A percentile compares a stretch with the other conserved stretches of the same genome.
Conservation (phyloP, 73 alveolate species). For the Paraurostyla sp. region DNA sequence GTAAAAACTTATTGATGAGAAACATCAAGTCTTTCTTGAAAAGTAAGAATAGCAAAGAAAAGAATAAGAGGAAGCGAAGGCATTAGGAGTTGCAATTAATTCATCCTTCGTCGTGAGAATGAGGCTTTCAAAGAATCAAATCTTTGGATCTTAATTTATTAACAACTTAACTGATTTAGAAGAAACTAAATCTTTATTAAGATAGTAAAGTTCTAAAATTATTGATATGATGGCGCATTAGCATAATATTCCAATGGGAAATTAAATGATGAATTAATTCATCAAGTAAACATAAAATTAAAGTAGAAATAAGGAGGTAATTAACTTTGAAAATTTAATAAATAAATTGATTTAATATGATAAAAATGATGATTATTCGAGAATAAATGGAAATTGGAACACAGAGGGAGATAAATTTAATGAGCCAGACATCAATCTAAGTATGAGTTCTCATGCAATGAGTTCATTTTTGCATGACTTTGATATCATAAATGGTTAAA, state of each 20-base stretch:
- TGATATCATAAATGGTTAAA: slow-evolving; percentile 12
- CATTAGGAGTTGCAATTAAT: slow-evolving; percentile 43
- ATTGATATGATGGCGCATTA: background rate
- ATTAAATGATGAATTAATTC: slow-evolving; percentile 27
- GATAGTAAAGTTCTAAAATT: slow-evolving; percentile 6
- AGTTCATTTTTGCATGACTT: slow-evolving; percentile 58
- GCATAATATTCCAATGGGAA: slow-evolving; percentile 7
- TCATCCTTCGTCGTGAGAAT: slow-evolving; percentile 27
- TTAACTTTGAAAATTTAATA: slow-evolving; percentile 19
- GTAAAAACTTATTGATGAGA: slow-evolving; percentile 82
- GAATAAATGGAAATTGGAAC: slow-evolving; percentile 15
- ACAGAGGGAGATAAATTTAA: background rate
- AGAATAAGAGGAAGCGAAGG: slow-evolving; percentile 48
- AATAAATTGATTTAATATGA: slow-evolving; percentile 14
- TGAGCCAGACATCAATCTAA: slow-evolving; percentile 2
- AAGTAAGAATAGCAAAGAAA: background rate
- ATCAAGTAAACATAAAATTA: slow-evolving; percentile 8
- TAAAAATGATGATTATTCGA: background rate
- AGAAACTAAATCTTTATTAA: background rate
- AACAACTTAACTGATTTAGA: slow-evolving; percentile 41
- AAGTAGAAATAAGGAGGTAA: slow-evolving; percentile 1
- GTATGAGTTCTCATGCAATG: slow-evolving; percentile 46
- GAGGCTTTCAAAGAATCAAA: slow-evolving; percentile 47
- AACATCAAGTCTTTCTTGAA: slow-evolving; percentile 25
- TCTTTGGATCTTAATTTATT: slow-evolving; percentile 53